Percentiles rank a stretch among this genome's conserved stretches.
These are phyloP conservation scores for Ascomycota sp. DNA, from an alignment of 2,329 filamentous ascomycete genomes.

Conservation along the genomic window DNA sequence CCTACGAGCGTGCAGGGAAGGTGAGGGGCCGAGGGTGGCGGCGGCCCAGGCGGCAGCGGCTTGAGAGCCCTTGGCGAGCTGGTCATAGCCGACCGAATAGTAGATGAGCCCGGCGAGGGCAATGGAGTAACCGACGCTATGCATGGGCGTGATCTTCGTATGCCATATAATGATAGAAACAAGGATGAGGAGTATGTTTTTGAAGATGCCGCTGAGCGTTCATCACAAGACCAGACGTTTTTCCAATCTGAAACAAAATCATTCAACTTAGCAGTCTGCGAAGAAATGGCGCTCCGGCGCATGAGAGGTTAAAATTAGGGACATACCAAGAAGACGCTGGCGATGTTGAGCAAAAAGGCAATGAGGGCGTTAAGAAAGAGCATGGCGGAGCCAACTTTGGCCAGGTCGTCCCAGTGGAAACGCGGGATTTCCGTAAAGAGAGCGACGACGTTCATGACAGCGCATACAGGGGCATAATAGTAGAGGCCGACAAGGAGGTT, in stretches of 20 bases:
- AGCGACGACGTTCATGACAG: conserved; percentile 57
- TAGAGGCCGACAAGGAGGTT: conserved; percentile 74
- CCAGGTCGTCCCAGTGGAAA: conserved; percentile 46
- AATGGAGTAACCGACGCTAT: conserved; percentile 60
- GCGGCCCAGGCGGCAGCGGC: conserved; percentile 7
- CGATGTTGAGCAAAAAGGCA: conserved; percentile 64
- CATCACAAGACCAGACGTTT: conserved; percentile 70
- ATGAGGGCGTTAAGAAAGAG: conserved; percentile 56
- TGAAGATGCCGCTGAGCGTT: conserved; percentile 74
- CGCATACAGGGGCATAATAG: conserved; percentile 76
- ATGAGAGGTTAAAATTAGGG: conserved; percentile 3
- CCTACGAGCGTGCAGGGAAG: background rate
- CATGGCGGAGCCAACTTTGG: conserved; percentile 41
- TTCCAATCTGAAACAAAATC: conserved; percentile 44
- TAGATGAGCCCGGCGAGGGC: conserved; percentile 33
- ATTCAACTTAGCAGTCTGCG: background rate
- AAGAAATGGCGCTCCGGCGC: background rate
- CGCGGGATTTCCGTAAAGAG: conserved; percentile 46
- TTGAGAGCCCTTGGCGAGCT: conserved; percentile 8
- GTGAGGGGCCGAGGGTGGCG: conserved; percentile 5
- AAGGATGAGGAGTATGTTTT: conserved; percentile 66
- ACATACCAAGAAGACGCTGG: conserved; percentile 70
- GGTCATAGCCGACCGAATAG: conserved; percentile 24
- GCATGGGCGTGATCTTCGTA: conserved; percentile 47
- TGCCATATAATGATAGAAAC: conserved; percentile 61